These are phyloP conservation scores for Eucalyptus microcorys DNA, from an alignment of 345 rosid species.

Conservation along the genomic window DNA sequence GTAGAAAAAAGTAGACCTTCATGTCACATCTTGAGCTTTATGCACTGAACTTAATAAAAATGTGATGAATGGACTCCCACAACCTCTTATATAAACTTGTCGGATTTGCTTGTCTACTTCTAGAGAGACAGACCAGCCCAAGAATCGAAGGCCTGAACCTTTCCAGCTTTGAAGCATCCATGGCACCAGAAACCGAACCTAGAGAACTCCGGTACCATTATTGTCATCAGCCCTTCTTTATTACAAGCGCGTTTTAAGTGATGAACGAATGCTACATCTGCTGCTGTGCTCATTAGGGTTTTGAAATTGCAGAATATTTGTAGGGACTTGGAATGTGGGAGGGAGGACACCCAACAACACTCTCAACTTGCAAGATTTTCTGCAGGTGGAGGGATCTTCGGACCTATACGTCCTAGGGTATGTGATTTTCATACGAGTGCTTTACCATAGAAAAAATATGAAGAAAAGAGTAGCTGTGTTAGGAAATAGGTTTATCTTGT, in stretches of 20 bases:
- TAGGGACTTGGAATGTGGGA: constrained; percentile 94
- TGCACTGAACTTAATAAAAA: neutral
- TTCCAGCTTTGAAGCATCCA: constrained; percentile 40
- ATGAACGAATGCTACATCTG: neutral
- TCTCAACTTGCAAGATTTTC: constrained; percentile 79
- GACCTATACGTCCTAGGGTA: constrained; percentile 95
- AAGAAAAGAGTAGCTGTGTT: neutral
- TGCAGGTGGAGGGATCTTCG: constrained; percentile 72
- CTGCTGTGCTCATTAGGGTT: neutral
- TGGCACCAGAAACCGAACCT: constrained; percentile 39
- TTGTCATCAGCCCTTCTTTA: neutral
- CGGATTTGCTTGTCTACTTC: neutral
- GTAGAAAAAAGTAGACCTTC: neutral
- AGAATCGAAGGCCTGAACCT: constrained; percentile 65
- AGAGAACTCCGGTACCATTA: constrained; percentile 49
- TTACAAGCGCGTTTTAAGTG: neutral
- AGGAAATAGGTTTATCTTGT: neutral
- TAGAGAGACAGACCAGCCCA: constrained; percentile 51
- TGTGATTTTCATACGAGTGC: neutral
- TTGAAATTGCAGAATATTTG: constrained; percentile 46
- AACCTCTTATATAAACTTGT: neutral
- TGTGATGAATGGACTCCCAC: neutral
- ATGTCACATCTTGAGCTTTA: neutral
- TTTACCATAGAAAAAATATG: neutral
- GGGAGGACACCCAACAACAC: constrained; percentile 66